These are phyloP conservation scores for Allomyces arbusculus DNA, from an alignment of 192 early-diverging fungal species.

Conservation along the genomic window DNA sequence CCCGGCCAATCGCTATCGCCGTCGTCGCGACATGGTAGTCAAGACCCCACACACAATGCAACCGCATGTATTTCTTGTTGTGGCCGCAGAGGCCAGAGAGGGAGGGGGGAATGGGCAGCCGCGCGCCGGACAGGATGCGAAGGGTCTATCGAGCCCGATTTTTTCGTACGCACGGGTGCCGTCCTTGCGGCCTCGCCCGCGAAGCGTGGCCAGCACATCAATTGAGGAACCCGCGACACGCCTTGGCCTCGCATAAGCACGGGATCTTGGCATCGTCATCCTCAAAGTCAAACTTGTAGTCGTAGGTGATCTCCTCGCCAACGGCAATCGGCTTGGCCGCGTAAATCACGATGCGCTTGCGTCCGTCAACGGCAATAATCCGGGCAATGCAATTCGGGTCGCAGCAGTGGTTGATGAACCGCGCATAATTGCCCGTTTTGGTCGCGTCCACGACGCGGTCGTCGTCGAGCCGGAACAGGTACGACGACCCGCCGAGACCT, in stretches of 20 bases:
- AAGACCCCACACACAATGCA: too few relatives aligned
- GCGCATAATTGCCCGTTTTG: slow-evolving; percentile 86
- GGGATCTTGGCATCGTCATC: slow-evolving; percentile 71
- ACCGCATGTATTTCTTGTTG: too few relatives aligned
- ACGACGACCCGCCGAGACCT: slow-evolving; percentile 76
- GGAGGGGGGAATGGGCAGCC: too few relatives aligned
- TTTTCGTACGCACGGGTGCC: too few relatives aligned
- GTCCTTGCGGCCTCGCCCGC: too few relatives aligned
- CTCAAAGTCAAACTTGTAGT: slow-evolving; percentile 79
- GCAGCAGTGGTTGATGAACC: slow-evolving; percentile 98
- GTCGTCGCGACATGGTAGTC: too few relatives aligned
- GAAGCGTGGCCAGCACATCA: too few relatives aligned
- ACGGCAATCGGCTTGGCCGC: slow-evolving; percentile 80
- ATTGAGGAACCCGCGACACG: slow-evolving; percentile 63
- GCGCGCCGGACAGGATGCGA: too few relatives aligned
- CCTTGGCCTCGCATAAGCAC: slow-evolving; percentile 78
- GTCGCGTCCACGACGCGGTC: slow-evolving; percentile 95
- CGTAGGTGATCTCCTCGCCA: slow-evolving; percentile 97
- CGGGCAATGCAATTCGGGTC: slow-evolving; percentile 97
- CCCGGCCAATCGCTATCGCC: too few relatives aligned
- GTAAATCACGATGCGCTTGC: slow-evolving; percentile 95
- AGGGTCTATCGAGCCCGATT: too few relatives aligned
- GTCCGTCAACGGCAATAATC: slow-evolving; percentile 73
- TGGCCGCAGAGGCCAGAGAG: too few relatives aligned
- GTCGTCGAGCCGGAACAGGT: slow-evolving; percentile 89